Percentiles rank a stretch among this genome's conserved stretches.
These are phyloP conservation scores for Urochloa ruziziensis DNA, from an alignment of 176 grass and related monocot genomes.

Conservation along the genomic window DNA sequence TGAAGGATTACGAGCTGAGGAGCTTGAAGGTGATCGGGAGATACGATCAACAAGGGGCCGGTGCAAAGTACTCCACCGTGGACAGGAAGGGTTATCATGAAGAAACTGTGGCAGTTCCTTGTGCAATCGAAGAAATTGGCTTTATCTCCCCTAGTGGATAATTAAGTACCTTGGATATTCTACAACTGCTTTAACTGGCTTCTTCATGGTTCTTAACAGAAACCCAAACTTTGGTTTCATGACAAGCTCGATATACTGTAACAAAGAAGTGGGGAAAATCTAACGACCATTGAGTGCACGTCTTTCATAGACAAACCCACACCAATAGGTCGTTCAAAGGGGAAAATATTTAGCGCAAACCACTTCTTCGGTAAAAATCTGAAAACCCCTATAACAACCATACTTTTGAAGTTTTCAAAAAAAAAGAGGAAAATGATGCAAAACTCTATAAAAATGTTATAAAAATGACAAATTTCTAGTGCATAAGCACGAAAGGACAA, in stretches of 20 bases:
- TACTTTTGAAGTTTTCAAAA: too few species aligned
- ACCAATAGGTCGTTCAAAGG: constrained; percentile 59
- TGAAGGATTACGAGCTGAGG: not conserved
- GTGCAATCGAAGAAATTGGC: too few species aligned
- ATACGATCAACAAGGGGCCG: not conserved
- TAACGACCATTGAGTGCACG: constrained; percentile 80
- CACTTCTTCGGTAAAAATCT: too few species aligned
- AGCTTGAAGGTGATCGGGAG: not conserved
- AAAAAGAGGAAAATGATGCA: too few species aligned
- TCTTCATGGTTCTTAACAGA: constrained; percentile 73
- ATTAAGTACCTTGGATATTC: constrained; percentile 91
- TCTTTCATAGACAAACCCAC: constrained; percentile 67
- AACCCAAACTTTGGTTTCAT: constrained; percentile 86
- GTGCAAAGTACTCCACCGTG: too few species aligned
- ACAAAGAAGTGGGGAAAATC: constrained; percentile 83
- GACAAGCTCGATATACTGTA: constrained; percentile 70
- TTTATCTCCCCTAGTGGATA: constrained; percentile 84
- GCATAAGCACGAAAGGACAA: too few species aligned
- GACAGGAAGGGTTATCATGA: not conserved
- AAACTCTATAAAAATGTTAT: too few species aligned
- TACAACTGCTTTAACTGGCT: constrained; percentile 63
- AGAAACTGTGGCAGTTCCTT: too few species aligned
- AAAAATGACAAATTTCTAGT: too few species aligned
- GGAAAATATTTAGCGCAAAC: too few species aligned
- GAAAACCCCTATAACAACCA: too few species aligned